phyloP scores from a whole-genome alignment of 306 rosid genomes.

The Aeschynomene evenia region DNA sequence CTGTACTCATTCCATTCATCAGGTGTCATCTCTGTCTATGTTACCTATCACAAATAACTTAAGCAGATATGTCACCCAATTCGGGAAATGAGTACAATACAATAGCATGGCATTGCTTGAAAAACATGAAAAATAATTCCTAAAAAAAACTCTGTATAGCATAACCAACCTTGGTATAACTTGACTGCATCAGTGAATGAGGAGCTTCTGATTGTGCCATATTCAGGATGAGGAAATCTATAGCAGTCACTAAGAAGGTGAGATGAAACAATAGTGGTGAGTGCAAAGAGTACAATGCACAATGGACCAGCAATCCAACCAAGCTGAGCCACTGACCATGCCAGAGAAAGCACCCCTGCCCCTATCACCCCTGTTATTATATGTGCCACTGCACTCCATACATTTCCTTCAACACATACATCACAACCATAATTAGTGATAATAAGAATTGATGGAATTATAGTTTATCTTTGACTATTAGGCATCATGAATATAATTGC shows the following conservation, averaged over 20 bases:
- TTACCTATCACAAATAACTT: too few relatives aligned
- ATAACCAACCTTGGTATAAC: constrained; percentile 24
- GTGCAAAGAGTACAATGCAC: constrained; percentile 45
- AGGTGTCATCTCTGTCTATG: too few relatives aligned
- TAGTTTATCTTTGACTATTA: too few relatives aligned
- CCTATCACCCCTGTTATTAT: constrained; percentile 81
- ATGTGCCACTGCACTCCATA: constrained; percentile 58
- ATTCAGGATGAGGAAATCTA: constrained; percentile 44
- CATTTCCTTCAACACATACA: constrained; percentile 38
- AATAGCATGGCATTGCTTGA: too few relatives aligned
- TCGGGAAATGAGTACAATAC: too few relatives aligned
- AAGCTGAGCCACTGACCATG: constrained; percentile 77
- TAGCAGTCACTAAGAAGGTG: constrained; percentile 57
- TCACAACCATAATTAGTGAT: not conserved
- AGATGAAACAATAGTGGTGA: constrained; percentile 42
- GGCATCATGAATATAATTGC: not conserved
- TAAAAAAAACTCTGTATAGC: too few relatives aligned
- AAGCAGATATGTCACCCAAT: too few relatives aligned
- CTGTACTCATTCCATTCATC: too few relatives aligned
- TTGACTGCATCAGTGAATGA: constrained; percentile 54
- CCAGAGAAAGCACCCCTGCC: constrained; percentile 74
- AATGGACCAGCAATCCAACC: constrained; percentile 81
- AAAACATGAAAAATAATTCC: too few relatives aligned
- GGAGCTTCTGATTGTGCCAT: constrained; percentile 34
- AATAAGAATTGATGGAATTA: not conserved